Evolutionary conservation across 768 basidiomycete genomes (phyloP).

Genomic region (Russula compacta): DNA sequence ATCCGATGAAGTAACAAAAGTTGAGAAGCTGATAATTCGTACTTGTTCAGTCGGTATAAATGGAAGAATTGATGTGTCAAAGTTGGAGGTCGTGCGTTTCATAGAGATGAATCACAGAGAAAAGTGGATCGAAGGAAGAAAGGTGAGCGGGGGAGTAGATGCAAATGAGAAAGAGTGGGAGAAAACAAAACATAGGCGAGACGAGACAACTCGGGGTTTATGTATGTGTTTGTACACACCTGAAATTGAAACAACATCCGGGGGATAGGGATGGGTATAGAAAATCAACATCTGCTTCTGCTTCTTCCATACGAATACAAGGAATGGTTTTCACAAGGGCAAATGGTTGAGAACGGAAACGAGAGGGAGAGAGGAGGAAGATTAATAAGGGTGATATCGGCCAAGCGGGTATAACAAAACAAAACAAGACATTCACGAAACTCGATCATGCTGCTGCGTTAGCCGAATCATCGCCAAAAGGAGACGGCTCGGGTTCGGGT

Average conservation of each 20-base stretch:
- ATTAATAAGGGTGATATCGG: not conserved
- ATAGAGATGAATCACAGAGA: not conserved
- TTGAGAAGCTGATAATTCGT: not conserved
- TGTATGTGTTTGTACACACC: not conserved
- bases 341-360: not conserved
- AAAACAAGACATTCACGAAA: not conserved
- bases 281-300: not conserved
- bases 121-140: not conserved
- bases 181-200: not conserved
- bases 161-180: not conserved
- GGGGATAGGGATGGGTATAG: not conserved
- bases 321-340: not conserved
- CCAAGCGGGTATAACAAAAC: not conserved
- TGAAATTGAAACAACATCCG: not conserved
- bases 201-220: not conserved
- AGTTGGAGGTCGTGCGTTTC: not conserved
- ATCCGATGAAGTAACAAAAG: not conserved
- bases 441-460: not conserved
- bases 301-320: constrained; percentile 4
- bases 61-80: not conserved
- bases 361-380: not conserved
- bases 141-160: not conserved
- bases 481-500: not conserved
- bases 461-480: not conserved
- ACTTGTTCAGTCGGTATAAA: not conserved